phyloP scores from a whole-genome alignment of 2,329 filamentous ascomycete genomes.

The Fusarium sp. region DNA sequence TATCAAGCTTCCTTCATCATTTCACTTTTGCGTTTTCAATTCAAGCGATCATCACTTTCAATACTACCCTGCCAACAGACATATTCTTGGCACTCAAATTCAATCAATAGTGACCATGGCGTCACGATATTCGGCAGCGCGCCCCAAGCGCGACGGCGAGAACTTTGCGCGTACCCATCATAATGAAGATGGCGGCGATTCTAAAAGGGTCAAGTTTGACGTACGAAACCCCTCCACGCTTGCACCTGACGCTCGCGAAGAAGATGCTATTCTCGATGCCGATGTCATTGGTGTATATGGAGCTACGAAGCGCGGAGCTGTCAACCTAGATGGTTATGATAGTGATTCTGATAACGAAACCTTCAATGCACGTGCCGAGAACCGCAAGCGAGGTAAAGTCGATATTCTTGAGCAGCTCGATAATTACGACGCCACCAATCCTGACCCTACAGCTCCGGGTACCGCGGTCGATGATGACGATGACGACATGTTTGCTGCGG shows the following conservation, averaged over 20 bases:
- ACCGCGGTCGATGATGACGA: conserved; percentile 73
- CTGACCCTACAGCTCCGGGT: conserved; percentile 49
- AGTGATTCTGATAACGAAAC: conserved; percentile 94
- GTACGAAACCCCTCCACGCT: conserved; percentile 93
- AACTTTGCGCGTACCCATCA: conserved; percentile 82
- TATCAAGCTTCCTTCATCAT: conserved; percentile 15
- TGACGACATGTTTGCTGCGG: conserved; percentile 80
- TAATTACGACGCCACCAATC: conserved; percentile 62
- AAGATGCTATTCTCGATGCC: conserved; percentile 81
- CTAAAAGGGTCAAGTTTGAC: conserved; percentile 92
- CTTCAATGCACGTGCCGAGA: conserved; percentile 79
- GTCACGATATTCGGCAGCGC: conserved; percentile 72
- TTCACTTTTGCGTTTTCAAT: conserved; percentile 22
- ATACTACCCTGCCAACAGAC: not conserved
- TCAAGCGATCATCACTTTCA: not conserved
- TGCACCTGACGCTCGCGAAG: conserved; percentile 81
- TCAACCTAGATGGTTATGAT: conserved; percentile 97
- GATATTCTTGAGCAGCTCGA: conserved; percentile 65
- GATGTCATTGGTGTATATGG: conserved; percentile 89
- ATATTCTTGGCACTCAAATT: not conserved
- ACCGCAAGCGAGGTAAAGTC: conserved; percentile 63
- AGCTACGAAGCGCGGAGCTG: conserved; percentile 88
- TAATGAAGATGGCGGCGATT: conserved; percentile 61
- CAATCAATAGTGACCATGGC: conserved; percentile 56
- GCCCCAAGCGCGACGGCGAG: conserved; percentile 86